A percentile compares a stretch with the other conserved stretches of the same genome.
Conservation (phyloP, 371 early-diverging fungal genomes). For the Mucor racemosus region DNA sequence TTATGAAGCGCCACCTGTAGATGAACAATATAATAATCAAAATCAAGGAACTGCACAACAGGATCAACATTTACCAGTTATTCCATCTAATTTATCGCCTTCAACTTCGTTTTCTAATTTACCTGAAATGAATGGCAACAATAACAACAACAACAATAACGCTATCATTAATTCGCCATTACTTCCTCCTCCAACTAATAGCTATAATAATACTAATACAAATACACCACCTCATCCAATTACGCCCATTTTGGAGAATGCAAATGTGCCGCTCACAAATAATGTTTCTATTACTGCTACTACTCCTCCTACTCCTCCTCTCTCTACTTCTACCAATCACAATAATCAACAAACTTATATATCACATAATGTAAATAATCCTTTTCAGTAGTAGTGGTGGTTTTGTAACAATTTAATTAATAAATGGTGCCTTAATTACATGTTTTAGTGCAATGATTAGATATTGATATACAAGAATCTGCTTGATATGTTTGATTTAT, state of each 20-base stretch:
- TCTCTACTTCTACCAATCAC: not conserved
- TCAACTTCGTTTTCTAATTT: constrained; percentile 9
- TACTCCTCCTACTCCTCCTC: not conserved
- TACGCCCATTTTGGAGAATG: constrained; percentile 3
- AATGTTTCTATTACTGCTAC: not conserved
- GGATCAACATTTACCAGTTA: constrained; percentile 6
- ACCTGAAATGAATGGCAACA: not conserved
- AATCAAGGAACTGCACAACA: not conserved
- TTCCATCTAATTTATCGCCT: constrained; percentile 14
- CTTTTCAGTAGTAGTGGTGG: not conserved
- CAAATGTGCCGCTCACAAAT: not conserved
- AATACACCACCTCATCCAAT: constrained; percentile 15
- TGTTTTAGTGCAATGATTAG: too few relatives aligned
- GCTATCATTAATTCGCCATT: not conserved
- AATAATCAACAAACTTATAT: not conserved
- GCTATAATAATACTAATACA: not conserved
- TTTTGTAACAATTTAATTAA: too few relatives aligned
- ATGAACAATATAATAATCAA: not conserved
- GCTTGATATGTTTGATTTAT: too few relatives aligned
- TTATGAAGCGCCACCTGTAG: constrained; percentile 29
- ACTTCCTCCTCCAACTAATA: not conserved
- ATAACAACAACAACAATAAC: not conserved
- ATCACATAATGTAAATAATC: constrained; percentile 7
- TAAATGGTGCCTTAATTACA: too few relatives aligned
- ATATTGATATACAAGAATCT: too few relatives aligned